Percentiles rank a stretch among this genome's conserved stretches.
Conservation (phyloP, 2,329 filamentous ascomycete species). For the Podosphaera aphanis region DNA sequence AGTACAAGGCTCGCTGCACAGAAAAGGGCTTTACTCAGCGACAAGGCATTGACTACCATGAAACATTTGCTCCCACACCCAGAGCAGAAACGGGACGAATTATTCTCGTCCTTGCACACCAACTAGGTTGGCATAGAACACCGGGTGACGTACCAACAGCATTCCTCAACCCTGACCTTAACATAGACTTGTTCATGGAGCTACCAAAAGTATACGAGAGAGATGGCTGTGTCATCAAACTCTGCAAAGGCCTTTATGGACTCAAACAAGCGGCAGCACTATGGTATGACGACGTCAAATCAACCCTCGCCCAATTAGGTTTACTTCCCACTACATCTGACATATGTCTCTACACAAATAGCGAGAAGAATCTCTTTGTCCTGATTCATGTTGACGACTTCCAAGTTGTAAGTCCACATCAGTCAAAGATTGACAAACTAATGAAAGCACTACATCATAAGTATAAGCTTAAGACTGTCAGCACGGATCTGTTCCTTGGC, state of each 20-base stretch:
- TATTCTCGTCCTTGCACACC: neutral
- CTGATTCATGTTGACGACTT: neutral
- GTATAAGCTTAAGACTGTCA: neutral
- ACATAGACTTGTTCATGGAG: neutral
- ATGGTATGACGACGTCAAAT: neutral
- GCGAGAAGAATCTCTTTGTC: neutral
- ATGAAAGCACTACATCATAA: neutral
- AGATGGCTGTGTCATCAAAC: neutral
- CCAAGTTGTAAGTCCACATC: neutral
- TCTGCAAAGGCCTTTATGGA: neutral
- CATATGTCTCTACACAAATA: neutral
- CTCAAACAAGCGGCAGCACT: neutral
- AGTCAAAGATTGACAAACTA: neutral
- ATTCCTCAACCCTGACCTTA: neutral
- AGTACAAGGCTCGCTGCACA: neutral
- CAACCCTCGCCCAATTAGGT: neutral
- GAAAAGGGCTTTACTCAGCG: neutral
- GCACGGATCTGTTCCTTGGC: neutral
- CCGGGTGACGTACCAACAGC: neutral
- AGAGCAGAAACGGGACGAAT: neutral
- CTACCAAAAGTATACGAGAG: neutral
- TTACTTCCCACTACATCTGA: neutral
- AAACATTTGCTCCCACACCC: neutral
- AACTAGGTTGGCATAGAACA: neutral
- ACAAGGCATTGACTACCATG: neutral